Evolutionary conservation across 768 basidiomycete species (phyloP), one percentile per base, ranked within the genome.

Genomic region (Tulasnella sp.): DNA sequence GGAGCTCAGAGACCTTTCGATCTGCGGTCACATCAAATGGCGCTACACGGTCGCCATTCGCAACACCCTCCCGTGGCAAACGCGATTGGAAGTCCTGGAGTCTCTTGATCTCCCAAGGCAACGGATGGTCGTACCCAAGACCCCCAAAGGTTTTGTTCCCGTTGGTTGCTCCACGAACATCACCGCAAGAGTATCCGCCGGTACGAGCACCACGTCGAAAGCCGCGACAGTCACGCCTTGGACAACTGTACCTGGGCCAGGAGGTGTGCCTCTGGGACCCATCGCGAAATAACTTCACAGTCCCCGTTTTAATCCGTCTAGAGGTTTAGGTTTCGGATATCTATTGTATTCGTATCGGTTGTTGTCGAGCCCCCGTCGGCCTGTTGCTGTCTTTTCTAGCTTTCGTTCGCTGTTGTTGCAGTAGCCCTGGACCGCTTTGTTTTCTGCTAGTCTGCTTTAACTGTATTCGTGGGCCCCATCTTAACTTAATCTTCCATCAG

Each of bases 11-110:
- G 35, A 71, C n/a, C 70, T 62, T 5, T 34, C 6, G 3, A 65
- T 71, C 35, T 59, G 62, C 52, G 70, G 37, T 1, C 34, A 63
- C 19, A 41, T 72, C 17, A 62, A 63, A 40, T 72, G 71, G 71
- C 32, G 71, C 14, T 72, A 72, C 62, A 36, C 36, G 2, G 37
- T 37, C 16, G 71, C 59, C 17, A 72, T 72, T 14, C 71, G 71
- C 14, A 72, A 37, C 19, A 36, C 63, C 2, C 26, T n/a, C 3
- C 71, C 71, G 16, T 72, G 71, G 71, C 63, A 65, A 16, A 62
- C 65, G 40, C 63, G 71, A 40, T 35, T 72, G 16, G 71, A 72
- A 40, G 32, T 7, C 36, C 52, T 35, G 19, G 37, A 65, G 64
- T 62, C 71, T 22, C 36, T 72, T 29, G 59, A 72, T n/a, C 32